Conservation (phyloP, 2,329 filamentous ascomycete species). For the Aspergillus aculeatinus region DNA sequence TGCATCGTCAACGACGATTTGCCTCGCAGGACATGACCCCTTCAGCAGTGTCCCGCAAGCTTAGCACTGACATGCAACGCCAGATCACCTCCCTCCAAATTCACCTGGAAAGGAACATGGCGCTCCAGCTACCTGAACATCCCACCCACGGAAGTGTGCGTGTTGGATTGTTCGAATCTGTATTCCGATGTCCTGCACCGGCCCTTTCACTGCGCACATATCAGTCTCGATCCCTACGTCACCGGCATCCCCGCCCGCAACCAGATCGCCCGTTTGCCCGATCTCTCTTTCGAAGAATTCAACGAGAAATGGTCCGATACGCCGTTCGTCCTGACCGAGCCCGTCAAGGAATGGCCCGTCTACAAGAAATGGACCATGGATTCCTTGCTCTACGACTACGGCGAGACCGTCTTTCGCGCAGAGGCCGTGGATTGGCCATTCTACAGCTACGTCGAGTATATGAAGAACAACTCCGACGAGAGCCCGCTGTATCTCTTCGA, state of each 20-base stretch:
- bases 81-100: conserved; percentile 38
- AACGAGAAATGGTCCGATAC: conserved; percentile 70
- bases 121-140: conserved; percentile 71
- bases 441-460: conserved; percentile 76
- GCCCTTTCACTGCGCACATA: conserved; percentile 84
- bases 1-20: neutral
- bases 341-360: conserved; percentile 78
- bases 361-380: conserved; percentile 72
- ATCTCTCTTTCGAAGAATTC: conserved; percentile 73
- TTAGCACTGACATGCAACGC: conserved; percentile 18
- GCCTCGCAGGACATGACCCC: neutral
- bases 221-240: conserved; percentile 65
- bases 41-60: neutral
- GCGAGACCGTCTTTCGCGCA: conserved; percentile 71
- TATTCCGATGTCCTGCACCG: conserved; percentile 89
- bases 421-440: conserved; percentile 93
- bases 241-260: conserved; percentile 71
- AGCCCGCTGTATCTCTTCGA: conserved; percentile 93
- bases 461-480: conserved; percentile 77
- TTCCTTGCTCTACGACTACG: conserved; percentile 64
- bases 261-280: conserved; percentile 66
- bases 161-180: conserved; percentile 71
- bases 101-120: conserved; percentile 81
- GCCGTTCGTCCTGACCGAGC: conserved; percentile 83
- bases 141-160: conserved; percentile 52